phyloP scores from a whole-genome alignment of 2,329 filamentous ascomycete species.

The Rhinocladiella similis region DNA sequence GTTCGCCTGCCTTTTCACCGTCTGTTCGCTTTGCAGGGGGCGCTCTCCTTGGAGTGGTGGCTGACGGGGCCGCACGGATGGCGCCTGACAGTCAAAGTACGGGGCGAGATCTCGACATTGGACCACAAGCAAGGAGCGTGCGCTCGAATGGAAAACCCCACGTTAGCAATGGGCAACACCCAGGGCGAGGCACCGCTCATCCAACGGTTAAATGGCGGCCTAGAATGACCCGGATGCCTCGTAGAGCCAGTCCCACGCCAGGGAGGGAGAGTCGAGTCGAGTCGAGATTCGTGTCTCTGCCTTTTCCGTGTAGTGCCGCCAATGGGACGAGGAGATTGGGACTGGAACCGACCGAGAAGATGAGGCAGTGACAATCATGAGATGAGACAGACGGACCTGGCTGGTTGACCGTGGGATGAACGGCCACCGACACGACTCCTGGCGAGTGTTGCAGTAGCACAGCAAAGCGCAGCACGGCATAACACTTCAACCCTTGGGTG shows the following conservation, averaged over 20 bases:
- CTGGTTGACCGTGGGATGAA: background rate
- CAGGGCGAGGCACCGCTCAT: too few relatives aligned
- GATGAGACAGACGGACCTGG: background rate
- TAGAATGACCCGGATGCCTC: background rate
- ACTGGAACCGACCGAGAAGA: too few relatives aligned
- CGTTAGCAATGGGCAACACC: background rate
- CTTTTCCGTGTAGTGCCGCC: too few relatives aligned
- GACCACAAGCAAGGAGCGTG: background rate
- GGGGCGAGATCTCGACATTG: background rate
- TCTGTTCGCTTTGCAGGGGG: background rate
- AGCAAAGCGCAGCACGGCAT: too few relatives aligned
- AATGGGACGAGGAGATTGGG: too few relatives aligned
- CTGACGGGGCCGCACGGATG: slow-evolving; percentile 4
- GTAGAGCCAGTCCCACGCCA: background rate
- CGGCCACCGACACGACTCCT: too few relatives aligned
- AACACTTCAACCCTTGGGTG: too few relatives aligned
- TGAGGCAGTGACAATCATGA: background rate
- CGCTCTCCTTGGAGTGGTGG: background rate
- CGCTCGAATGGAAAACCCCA: background rate
- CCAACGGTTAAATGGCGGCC: background rate
- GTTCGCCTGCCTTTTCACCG: background rate
- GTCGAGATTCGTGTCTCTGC: background rate
- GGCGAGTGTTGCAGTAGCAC: too few relatives aligned
- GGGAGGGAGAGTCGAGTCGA: background rate
- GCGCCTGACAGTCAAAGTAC: background rate